These are phyloP conservation scores for Pseudogymnoascus pannorum DNA, from an alignment of 2,329 filamentous ascomycete genomes.

Conservation along the genomic window DNA sequence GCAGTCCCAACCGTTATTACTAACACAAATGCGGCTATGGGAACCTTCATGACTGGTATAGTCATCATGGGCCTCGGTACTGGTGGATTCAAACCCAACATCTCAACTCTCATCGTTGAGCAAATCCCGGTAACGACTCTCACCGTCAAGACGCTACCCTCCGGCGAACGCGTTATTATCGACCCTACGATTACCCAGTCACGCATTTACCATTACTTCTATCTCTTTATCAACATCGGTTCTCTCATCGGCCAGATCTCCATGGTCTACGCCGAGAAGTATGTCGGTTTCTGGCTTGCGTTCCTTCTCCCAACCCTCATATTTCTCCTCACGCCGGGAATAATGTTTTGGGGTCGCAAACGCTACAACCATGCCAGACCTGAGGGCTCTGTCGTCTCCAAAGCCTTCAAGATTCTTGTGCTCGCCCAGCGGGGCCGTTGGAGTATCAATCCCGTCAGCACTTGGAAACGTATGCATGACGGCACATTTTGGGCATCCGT, in stretches of 20 bases:
- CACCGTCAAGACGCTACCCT: constrained; percentile 21
- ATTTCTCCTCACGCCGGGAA: constrained; percentile 46
- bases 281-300: constrained; percentile 44
- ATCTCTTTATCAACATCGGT: constrained; percentile 48
- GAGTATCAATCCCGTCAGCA: constrained; percentile 45
- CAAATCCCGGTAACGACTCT: constrained; percentile 24
- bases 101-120: constrained; percentile 30
- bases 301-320: constrained; percentile 36
- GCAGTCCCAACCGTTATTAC: constrained; percentile 41
- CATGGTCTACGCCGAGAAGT: constrained; percentile 46
- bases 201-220: constrained; percentile 36
- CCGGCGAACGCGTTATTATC: constrained; percentile 28
- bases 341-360: constrained; percentile 50
- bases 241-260: constrained; percentile 34
- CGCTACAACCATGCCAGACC: constrained; percentile 51
- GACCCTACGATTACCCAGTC: constrained; percentile 29
- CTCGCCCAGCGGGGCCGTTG: constrained; percentile 50
- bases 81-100: constrained; percentile 38
- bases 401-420: constrained; percentile 48
- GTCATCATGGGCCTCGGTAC: constrained; percentile 39
- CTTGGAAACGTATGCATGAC: constrained; percentile 48
- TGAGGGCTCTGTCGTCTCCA: constrained; percentile 57
- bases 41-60: constrained; percentile 45
- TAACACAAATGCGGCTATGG: constrained; percentile 36
- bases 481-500: constrained; percentile 52